Evolutionary conservation across 73 alveolate species (phyloP), one percentile per base, ranked within the genome.

Genomic region (Symbiodinium natans): DNA sequence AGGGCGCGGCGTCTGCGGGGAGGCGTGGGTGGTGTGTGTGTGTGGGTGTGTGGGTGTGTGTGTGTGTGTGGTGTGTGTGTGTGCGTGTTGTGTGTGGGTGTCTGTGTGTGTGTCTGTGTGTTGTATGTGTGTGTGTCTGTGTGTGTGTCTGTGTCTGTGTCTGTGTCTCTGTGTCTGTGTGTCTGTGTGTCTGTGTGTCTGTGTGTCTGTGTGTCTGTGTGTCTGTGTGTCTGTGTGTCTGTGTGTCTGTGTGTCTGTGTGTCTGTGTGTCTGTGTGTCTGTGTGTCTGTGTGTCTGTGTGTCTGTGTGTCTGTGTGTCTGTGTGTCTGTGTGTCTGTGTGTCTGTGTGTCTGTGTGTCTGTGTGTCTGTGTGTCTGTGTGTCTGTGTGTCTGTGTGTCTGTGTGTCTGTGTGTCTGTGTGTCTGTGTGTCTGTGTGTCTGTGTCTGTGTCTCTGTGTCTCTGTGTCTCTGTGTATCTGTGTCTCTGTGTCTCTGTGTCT

Each of bases 221-320:
- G 29, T 54, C 74, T 54, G 74, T 54, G 74, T 54, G 74, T 54
- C 29, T 54, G 74, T 54, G 74, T 54, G 74, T 54, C 29, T 54
- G 74, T 54, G 74, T 54, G 74, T 54, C 74, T 54, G 74, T 54
- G 74, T 54, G 74, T 54, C 74, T 54, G 74, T 54, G 74, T 54
- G 74, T 54, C 74, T 54, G 74, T 54, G 74, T 54, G 74, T 54
- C 74, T 54, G 74, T 54, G 74, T 54, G 74, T 54, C 74, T 54
- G 74, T 54, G 74, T 54, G 74, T 54, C 21, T 54, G 74, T 54
- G 74, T 54, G 74, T 54, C 74, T 54, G 74, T 54, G 74, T 54
- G 74, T 54, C 74, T 54, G 74, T 54, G 74, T 54, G 74, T 54
- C 74, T 54, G 74, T 54, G 74, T 54, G 74, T 54, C 74, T 54